Evolutionary conservation across 495 filamentous ascomycete species (phyloP).

Genomic region (Rhypophila decipiens): DNA sequence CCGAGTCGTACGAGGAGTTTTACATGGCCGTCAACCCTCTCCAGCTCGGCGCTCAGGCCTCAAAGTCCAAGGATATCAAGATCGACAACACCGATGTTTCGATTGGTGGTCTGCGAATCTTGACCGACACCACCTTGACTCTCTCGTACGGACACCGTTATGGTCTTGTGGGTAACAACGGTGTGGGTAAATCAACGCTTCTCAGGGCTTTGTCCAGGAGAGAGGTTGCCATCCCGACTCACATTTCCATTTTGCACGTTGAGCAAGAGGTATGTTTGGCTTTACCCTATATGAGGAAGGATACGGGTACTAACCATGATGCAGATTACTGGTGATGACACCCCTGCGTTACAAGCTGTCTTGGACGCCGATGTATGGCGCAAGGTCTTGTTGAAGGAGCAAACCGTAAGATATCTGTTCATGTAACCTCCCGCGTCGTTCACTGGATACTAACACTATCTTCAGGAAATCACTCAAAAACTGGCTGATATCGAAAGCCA

Average conservation of each 20-base stretch:
- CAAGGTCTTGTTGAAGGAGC: slow-evolving; percentile 87
- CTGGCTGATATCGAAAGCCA: slow-evolving; percentile 75
- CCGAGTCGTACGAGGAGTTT: slow-evolving; percentile 98
- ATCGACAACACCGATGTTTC: slow-evolving; percentile 91
- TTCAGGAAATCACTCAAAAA: slow-evolving; percentile 74
- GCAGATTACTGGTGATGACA: slow-evolving; percentile 93
- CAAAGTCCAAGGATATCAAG: slow-evolving; percentile 99
- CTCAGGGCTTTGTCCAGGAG: slow-evolving; percentile 84
- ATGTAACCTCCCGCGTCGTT: neutral
- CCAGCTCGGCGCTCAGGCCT: slow-evolving; percentile 64
- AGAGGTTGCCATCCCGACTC: slow-evolving; percentile 89
- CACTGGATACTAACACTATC: slow-evolving; percentile 12
- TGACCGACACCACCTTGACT: slow-evolving; percentile 83
- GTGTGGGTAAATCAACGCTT: slow-evolving; percentile 97
- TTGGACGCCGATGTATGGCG: slow-evolving; percentile 98
- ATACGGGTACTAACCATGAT: slow-evolving; percentile 14
- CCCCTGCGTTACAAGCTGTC: slow-evolving; percentile 89
- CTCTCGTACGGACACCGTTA: slow-evolving; percentile 92
- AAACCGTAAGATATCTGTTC: slow-evolving; percentile 59
- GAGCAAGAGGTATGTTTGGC: slow-evolving; percentile 75
- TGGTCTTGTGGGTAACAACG: slow-evolving; percentile 97
- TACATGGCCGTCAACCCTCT: slow-evolving; percentile 99
- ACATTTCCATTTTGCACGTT: slow-evolving; percentile 98
- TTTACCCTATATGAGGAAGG: neutral
- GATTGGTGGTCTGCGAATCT: slow-evolving; percentile 80